Base-by-base conservation (phyloP, 2,329 filamentous ascomycete species). In the Monosporascus cannonballus region DNA sequence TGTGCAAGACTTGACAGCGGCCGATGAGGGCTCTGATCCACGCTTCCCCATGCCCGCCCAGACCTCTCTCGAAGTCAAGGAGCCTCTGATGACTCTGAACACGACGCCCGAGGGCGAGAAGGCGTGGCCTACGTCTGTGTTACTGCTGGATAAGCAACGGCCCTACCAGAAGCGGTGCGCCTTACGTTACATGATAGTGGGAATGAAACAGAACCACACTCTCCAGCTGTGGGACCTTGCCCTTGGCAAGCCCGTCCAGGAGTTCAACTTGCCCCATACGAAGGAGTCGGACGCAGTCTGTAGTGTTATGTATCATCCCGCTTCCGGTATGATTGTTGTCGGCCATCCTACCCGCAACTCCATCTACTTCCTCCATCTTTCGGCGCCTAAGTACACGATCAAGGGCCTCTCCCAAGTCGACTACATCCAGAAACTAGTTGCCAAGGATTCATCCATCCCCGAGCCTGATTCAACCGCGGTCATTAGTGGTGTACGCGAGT, bases 191-290 rank as follows among this genome's bases (percentile, higher is more conserved):
- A 87, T 99, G 76, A 86, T 99, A 68, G 90, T 99, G 57, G 94
- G 94, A 64, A 90, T 97, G 83, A 96, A 97, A 76, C 94, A 99
- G 71, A 99, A 99, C 72, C 94, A 99, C 74, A 95, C 93, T 52
- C 83, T 99, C 56, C 95, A 99, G 76, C 83, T 99, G 45, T 99
- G 94, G 95, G 94, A 99, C 76, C 85, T 99, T 66, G 91, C 89
- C 42, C 85, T 99, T 36, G 89, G 88, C 60, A 96, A 96, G 73
- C 90, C 92, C 30, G 94, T 99, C 38, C 93, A 99, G 69, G 94
- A 99, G 74, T 86, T 99, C 69, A 94, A 96, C 69, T 84, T 99
- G 52, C 94, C 94, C 1, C 93, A 99, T 67, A 89, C 89, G 73
- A 96, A 94, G 67, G 93, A 97, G 69, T 95, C 90, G 3, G 93